phyloP scores from a whole-genome alignment of 2,329 filamentous ascomycete species.

The Fusarium metavorans region DNA sequence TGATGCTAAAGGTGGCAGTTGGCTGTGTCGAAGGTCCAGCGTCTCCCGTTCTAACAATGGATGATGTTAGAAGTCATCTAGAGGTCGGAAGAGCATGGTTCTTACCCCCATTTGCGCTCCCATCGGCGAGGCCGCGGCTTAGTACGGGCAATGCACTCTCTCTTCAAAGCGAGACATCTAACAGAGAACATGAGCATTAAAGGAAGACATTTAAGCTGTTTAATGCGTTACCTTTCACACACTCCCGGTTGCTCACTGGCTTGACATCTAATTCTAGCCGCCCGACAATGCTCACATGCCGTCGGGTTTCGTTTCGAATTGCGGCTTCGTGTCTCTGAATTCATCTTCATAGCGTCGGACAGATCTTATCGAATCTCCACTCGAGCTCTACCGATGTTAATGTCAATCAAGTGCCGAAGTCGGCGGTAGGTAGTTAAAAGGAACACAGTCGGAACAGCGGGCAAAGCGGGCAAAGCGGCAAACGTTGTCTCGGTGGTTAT shows the following conservation, averaged over 20 bases:
- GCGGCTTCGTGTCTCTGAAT: not conserved
- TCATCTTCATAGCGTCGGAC: not conserved
- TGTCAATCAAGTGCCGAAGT: not conserved
- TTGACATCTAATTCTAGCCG: not conserved
- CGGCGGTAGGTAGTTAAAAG: not conserved
- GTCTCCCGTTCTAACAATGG: not conserved
- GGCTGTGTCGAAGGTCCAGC: not conserved
- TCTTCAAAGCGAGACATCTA: not conserved
- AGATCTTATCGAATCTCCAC: not conserved
- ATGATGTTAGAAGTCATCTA: not conserved
- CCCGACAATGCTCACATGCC: not conserved
- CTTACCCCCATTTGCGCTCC: not conserved
- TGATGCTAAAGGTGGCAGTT: not conserved
- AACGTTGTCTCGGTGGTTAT: not conserved
- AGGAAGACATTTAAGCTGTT: not conserved
- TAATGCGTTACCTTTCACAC: not conserved
- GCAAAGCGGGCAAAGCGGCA: not conserved
- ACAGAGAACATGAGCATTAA: not conserved
- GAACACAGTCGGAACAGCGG: not conserved
- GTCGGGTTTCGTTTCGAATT: not conserved
- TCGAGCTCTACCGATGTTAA: not conserved
- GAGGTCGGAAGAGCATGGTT: not conserved
- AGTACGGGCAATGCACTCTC: not conserved
- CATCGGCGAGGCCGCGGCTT: not conserved
- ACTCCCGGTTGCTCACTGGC: not conserved